Percentiles rank a stretch among this genome's conserved stretches.
phyloP scores from a whole-genome alignment of 1,139 yeast species.

The Candida sojae region DNA sequence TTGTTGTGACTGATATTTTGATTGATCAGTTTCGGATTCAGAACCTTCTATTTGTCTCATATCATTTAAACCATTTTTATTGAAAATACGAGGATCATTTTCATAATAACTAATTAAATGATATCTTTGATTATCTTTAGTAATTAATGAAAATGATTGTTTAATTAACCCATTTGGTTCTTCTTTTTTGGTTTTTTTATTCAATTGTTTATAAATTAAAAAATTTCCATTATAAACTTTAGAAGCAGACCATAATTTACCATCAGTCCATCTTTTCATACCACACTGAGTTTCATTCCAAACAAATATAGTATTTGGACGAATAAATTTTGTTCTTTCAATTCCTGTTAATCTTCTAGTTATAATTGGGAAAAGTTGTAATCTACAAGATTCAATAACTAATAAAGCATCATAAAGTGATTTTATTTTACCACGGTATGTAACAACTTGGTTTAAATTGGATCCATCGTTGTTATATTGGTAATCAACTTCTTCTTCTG shows the following conservation, averaged over 20 bases:
- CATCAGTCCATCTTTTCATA: constrained; percentile 79
- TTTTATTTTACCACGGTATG: constrained; percentile 61
- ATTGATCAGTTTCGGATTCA: constrained; percentile 7
- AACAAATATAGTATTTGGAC: constrained; percentile 62
- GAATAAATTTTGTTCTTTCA: constrained; percentile 51
- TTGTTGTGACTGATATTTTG: constrained; percentile 4
- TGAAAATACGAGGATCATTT: constrained; percentile 13
- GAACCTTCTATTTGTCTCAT: constrained; percentile 1
- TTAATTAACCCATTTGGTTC: constrained; percentile 48
- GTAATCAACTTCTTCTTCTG: constrained; percentile 5
- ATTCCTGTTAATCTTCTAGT: constrained; percentile 59
- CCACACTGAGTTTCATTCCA: constrained; percentile 76
- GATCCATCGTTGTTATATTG: constrained; percentile 1
- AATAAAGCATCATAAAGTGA: constrained; percentile 64
- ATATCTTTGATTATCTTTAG: constrained; percentile 49
- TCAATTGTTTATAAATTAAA: constrained; percentile 65
- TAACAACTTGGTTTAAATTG: constrained; percentile 42
- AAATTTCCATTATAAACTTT: constrained; percentile 63
- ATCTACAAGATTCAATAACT: constrained; percentile 63
- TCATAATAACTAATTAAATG: constrained; percentile 58
- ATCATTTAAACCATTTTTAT: neutral
- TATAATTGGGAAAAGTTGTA: constrained; percentile 57
- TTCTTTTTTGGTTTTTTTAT: constrained; percentile 21
- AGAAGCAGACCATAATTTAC: constrained; percentile 70
- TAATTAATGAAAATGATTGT: constrained; percentile 56